Conservation (phyloP, 495 filamentous ascomycete species). For the Physcia stellaris region DNA sequence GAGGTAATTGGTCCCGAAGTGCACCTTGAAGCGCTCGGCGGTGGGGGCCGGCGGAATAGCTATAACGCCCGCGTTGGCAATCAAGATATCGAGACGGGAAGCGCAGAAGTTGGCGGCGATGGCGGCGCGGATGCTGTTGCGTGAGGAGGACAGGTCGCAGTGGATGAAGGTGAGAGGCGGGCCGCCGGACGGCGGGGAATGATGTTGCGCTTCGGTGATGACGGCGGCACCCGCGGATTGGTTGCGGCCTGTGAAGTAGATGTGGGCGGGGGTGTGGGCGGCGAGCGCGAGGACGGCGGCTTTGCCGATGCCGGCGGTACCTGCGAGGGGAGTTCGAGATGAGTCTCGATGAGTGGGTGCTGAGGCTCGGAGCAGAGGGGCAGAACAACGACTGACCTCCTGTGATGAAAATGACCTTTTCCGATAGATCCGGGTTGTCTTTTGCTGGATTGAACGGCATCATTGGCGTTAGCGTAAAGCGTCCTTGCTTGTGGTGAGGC, state of each 20-base stretch:
- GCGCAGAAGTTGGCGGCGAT: slow-evolving; percentile 24
- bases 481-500: too few species aligned
- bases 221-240: slow-evolving; percentile 19
- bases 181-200: too few species aligned
- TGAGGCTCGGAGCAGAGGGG: neutral
- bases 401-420: slow-evolving; percentile 5
- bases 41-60: slow-evolving; percentile 26
- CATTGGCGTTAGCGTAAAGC: too few species aligned
- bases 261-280: slow-evolving; percentile 37
- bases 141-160: slow-evolving; percentile 16
- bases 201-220: neutral
- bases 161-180: slow-evolving; percentile 33
- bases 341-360: neutral
- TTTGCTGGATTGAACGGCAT: neutral
- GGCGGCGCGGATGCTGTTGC: slow-evolving; percentile 17
- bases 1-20: slow-evolving; percentile 30
- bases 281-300: slow-evolving; percentile 40
- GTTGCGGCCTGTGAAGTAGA: slow-evolving; percentile 35
- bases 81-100: slow-evolving; percentile 43
- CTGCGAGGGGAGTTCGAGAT: slow-evolving; percentile 18
- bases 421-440: slow-evolving; percentile 6
- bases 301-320: slow-evolving; percentile 45
- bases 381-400: slow-evolving; percentile 4
- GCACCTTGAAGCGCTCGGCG: slow-evolving; percentile 18
- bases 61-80: slow-evolving; percentile 51